A percentile compares a stretch with the other conserved stretches of the same genome.
phyloP scores from a whole-genome alignment of 345 rosid genomes.

The Orychophragmus violaceus region DNA sequence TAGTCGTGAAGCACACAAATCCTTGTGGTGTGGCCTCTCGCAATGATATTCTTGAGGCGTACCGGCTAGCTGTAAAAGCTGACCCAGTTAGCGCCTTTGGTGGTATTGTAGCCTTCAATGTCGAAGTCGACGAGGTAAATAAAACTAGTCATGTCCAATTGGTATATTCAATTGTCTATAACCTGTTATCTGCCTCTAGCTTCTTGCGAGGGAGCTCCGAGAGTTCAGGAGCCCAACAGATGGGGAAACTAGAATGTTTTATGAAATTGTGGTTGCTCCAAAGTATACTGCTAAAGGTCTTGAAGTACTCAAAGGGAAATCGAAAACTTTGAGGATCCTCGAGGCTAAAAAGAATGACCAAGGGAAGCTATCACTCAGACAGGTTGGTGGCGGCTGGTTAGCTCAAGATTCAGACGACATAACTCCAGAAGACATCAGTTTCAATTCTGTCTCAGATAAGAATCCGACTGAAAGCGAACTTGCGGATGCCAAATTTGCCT shows the following conservation, averaged over 20 bases:
- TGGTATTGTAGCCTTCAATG: slow-evolving; percentile 87
- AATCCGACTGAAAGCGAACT: background rate
- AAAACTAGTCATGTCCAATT: slow-evolving; percentile 1
- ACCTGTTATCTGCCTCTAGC: slow-evolving; percentile 35
- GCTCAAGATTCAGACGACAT: slow-evolving; percentile 81
- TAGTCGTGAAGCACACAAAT: slow-evolving; percentile 79
- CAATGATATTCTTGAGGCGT: slow-evolving; percentile 65
- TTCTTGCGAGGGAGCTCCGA: slow-evolving; percentile 75
- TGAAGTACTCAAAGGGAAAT: slow-evolving; percentile 78
- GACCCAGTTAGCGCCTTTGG: slow-evolving; percentile 92
- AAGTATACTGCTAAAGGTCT: slow-evolving; percentile 72
- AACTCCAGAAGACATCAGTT: slow-evolving; percentile 3
- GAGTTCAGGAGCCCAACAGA: slow-evolving; percentile 89
- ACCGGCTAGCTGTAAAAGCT: slow-evolving; percentile 78
- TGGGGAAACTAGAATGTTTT: slow-evolving; percentile 93
- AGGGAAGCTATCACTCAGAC: slow-evolving; percentile 79
- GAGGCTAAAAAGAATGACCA: slow-evolving; percentile 17
- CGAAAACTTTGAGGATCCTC: slow-evolving; percentile 64
- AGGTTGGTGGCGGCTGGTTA: slow-evolving; percentile 87
- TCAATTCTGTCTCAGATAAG: background rate
- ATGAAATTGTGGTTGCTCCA: slow-evolving; percentile 91
- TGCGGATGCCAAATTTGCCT: slow-evolving; percentile 76
- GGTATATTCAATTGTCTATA: slow-evolving; percentile 2
- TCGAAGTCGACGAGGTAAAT: slow-evolving; percentile 79
- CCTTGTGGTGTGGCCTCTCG: slow-evolving; percentile 92